Base-by-base conservation (phyloP, 2,329 filamentous ascomycete genomes). In the Canariomyces notabilis region DNA sequence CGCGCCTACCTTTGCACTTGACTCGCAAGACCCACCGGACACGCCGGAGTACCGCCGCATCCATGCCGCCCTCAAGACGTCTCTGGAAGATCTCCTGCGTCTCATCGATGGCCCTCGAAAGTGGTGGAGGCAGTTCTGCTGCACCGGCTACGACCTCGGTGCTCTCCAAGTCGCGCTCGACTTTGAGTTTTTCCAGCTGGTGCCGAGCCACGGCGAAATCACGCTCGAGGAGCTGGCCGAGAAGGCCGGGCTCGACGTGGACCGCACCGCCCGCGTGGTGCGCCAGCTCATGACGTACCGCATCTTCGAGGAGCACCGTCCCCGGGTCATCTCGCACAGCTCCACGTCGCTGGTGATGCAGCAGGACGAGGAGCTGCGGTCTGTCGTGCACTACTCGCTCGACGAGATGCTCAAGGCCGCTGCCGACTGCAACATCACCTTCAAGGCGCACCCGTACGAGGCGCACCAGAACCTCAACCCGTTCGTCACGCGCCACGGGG, bases 321-420 rank as follows among this genome's bases (percentile, higher is more conserved):
- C 40, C 15, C 35, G 40, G 15, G 33, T 34, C 16, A 35, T 43
- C 15, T 43, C 40, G 22, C 40, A 43, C 19, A 43, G 32, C 32
- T 23, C 32, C 11, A 35, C 40, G 3, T 43, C 40, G 5, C 40
- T 43, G 2, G 31, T 43, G 8, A 43, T 43, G n/a, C 40, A 43
- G 19, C 32, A 43, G n/a, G 40, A 43, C 26, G 40, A 43, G 40
- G 31, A 43, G 15, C 40, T 43, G 18, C 40, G 40, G 14, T 20
- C 40, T 12, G 1, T 46, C 29, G 1, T 52, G 2, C 53, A 56
- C 37, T 56, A 52, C 37, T 46, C 42, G 47, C 19, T 59, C 2
- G 59, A 61, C 36, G 61, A 63, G 38, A 57, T 59, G 56, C 43
- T 58, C 18, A 60, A 60, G 46, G 60, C 59, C 2, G 52, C 57